These are phyloP conservation scores for Lenzites betulinus DNA, from an alignment of 768 basidiomycete genomes.

Conservation along the genomic window DNA sequence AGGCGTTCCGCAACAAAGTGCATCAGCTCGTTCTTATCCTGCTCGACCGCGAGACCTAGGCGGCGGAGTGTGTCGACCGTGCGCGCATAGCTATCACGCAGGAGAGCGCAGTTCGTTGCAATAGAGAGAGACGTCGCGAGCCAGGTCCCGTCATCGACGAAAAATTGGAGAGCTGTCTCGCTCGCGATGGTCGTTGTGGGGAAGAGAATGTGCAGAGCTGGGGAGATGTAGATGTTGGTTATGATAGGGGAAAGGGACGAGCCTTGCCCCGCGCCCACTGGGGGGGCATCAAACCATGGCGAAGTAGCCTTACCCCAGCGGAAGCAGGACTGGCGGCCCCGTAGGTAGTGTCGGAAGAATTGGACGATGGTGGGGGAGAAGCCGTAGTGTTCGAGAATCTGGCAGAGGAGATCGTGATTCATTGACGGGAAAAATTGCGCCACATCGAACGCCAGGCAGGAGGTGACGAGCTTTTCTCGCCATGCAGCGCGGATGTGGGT, in stretches of 20 bases:
- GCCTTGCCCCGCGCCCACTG: slow-evolving; percentile 19
- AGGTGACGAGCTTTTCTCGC: slow-evolving; percentile 5
- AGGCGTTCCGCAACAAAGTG: no score
- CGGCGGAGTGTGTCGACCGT: not conserved
- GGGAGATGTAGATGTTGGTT: slow-evolving; percentile 20
- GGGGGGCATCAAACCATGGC: not conserved
- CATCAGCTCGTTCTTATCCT: slow-evolving; percentile 20
- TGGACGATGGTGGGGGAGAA: slow-evolving; percentile 9
- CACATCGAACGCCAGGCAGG: slow-evolving; percentile 22
- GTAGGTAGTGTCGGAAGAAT: slow-evolving; percentile 19
- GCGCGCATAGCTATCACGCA: not conserved
- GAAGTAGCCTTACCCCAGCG: slow-evolving; percentile 4
- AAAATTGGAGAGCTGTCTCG: slow-evolving; percentile 9
- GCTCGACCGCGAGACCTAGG: slow-evolving; percentile 13
- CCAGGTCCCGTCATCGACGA: slow-evolving; percentile 21
- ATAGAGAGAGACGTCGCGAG: not conserved
- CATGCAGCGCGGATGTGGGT: slow-evolving; percentile 17
- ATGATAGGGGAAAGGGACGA: slow-evolving; percentile 20
- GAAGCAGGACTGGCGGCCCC: slow-evolving; percentile 11
- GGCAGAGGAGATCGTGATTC: slow-evolving; percentile 15
- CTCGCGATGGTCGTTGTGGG: not conserved
- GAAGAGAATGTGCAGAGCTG: slow-evolving; percentile 14
- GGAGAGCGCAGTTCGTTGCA: not conserved
- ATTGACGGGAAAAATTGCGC: slow-evolving; percentile 26
- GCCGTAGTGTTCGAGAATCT: slow-evolving; percentile 14